Percentiles rank a stretch among this genome's conserved stretches.
These are phyloP conservation scores for Aureobasidium subglaciale DNA, from an alignment of 2,329 filamentous ascomycete genomes.

Conservation along the genomic window DNA sequence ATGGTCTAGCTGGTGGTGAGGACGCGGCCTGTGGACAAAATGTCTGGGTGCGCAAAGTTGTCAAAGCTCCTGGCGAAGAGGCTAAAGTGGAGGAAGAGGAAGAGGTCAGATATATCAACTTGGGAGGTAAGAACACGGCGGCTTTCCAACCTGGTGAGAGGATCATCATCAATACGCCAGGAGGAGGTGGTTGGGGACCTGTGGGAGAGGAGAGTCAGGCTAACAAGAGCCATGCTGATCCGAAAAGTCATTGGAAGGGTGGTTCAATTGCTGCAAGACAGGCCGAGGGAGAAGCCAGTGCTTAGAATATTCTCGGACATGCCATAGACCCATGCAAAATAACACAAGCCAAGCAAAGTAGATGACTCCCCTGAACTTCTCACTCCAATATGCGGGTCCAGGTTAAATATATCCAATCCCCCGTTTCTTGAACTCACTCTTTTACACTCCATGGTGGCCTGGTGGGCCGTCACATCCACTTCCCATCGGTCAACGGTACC, in stretches of 20 bases:
- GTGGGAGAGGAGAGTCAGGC: conserved; percentile 51
- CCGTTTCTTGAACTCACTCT: no score
- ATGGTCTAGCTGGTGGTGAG: conserved; percentile 75
- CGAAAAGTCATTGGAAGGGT: conserved; percentile 51
- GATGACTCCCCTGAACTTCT: no score
- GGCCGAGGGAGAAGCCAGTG: conserved; percentile 43
- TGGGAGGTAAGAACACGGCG: conserved; percentile 74
- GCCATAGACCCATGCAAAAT: no score
- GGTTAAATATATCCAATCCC: no score
- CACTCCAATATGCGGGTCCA: no score
- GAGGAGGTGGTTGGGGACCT: conserved; percentile 69
- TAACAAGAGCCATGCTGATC: conserved; percentile 45
- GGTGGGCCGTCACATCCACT: no score
- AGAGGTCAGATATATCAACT: conserved; percentile 55
- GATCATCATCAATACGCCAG: conserved; percentile 71
- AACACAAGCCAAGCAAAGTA: no score
- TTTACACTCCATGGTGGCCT: no score
- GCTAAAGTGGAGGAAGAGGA: conserved; percentile 21
- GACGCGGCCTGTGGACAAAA: conserved; percentile 76
- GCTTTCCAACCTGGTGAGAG: conserved; percentile 68
- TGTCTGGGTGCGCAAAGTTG: conserved; percentile 72
- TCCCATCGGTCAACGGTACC: no score
- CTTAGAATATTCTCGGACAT: no score
- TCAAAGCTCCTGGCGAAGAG: conserved; percentile 27
- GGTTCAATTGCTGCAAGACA: conserved; percentile 52